Base-by-base conservation (phyloP, 257 asterid species). In the Solanum ahanhuiri region DNA sequence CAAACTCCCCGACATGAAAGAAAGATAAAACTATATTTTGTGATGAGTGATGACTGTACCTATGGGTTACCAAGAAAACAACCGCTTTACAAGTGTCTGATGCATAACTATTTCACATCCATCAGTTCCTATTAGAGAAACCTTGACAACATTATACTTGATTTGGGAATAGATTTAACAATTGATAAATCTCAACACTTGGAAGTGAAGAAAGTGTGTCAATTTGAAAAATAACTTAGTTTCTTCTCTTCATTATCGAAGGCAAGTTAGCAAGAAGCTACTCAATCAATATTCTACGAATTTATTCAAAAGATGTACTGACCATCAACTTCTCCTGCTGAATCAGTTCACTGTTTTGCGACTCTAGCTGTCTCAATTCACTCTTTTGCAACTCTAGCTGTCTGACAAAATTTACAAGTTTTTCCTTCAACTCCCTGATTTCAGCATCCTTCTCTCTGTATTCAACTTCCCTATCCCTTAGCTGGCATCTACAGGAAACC, bases 361-460 rank as follows among this genome's bases (percentile, higher is more conserved):
- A 81, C 89, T 95, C 98, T 83, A 94, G 83, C 82, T 94, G 95
- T 87, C 95, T 91, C 81, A 94, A 57, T 87, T 96, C 98, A 69
- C 93, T 91, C 93, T 92, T 94, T n/a, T 91, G 93, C 34, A 81
- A 81, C 89, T 95, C 98, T 84, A 94, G 64, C 81, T 94, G 96
- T 87, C 95, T 91, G 35, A 91, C 91, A 88, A 97, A 90, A 87
- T 86, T 91, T 86, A 97, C 94, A 30, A 97, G 92, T 88, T 97
- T 97, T 86, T 94, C 98, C 92, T 97, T 97, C 89, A 94, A 87
- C 67, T 91, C 98, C 92, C 98, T 92, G 83, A 94, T 94, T 88
- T 94, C 98, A 14, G 95, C 86, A 72, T 97, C 98, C 91, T 94
- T 95, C 88, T 95, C 99, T 88, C 97, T 89, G 89, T 96, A 93